Evolutionary conservation across 2,329 filamentous ascomycete species (phyloP).

Genomic region (Trichoderma gracile): DNA sequence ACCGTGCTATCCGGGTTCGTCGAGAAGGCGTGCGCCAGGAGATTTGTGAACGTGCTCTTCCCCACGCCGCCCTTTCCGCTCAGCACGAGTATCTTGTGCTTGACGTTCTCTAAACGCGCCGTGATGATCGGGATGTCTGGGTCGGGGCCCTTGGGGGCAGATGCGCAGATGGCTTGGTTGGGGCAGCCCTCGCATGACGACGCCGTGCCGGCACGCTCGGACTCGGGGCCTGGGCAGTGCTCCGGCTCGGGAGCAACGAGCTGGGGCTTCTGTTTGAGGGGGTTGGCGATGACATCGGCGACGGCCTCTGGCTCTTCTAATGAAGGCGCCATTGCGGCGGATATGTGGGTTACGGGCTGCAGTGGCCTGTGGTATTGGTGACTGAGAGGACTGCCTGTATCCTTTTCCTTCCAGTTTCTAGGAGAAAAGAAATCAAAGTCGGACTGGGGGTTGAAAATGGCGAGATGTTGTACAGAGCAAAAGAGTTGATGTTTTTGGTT

Average conservation of each 20-base stretch:
- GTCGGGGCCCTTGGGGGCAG: conserved; percentile 84
- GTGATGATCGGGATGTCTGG: conserved; percentile 90
- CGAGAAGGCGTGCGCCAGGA: conserved; percentile 88
- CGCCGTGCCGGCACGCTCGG: conserved; percentile 65
- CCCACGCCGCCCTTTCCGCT: conserved; percentile 96
- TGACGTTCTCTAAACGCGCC: conserved; percentile 74
- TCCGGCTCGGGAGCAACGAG: conserved; percentile 95
- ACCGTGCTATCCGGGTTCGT: conserved; percentile 75
- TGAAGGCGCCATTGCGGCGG: conserved; percentile 70
- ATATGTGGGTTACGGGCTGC: background rate
- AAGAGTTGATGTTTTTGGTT: background rate
- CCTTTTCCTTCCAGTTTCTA: background rate
- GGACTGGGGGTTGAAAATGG: background rate
- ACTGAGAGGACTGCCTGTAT: background rate
- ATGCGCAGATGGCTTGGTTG: conserved; percentile 90
- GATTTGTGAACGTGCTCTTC: conserved; percentile 88
- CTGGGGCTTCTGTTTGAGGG: conserved; percentile 74
- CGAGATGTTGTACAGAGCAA: background rate
- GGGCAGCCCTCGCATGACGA: conserved; percentile 94
- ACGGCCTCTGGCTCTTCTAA: conserved; percentile 69
- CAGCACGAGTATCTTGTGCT: conserved; percentile 89
- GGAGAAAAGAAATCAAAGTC: background rate
- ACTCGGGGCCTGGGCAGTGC: conserved; percentile 91
- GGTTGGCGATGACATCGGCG: conserved; percentile 71
- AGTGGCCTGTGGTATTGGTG: background rate